Conservation (phyloP, 2,329 filamentous ascomycete genomes). For the Colletotrichum sp. region DNA sequence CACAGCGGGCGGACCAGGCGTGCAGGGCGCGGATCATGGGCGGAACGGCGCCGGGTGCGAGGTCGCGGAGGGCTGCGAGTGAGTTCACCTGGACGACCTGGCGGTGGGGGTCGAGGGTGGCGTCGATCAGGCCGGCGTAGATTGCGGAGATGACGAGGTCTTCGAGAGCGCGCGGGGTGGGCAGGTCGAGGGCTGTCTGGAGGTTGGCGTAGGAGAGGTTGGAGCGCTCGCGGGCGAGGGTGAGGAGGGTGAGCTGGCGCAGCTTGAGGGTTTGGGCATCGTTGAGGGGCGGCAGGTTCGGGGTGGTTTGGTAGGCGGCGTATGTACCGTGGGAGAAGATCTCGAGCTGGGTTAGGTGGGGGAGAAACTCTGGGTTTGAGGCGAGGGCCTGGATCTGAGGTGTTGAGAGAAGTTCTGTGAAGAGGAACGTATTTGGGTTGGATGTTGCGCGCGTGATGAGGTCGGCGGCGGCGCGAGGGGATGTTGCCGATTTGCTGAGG, state of each 20-base stretch:
- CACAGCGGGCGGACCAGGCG: slow-evolving; percentile 82
- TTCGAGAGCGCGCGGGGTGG: slow-evolving; percentile 75
- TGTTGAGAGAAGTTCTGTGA: slow-evolving; percentile 87
- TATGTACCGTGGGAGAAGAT: slow-evolving; percentile 95
- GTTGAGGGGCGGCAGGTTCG: slow-evolving; percentile 72
- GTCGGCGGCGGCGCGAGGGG: slow-evolving; percentile 83
- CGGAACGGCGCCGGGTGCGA: slow-evolving; percentile 75
- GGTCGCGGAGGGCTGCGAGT: slow-evolving; percentile 85
- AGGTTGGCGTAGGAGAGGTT: slow-evolving; percentile 79
- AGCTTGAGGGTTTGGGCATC: slow-evolving; percentile 82
- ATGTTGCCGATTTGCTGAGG: slow-evolving; percentile 84
- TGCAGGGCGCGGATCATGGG: slow-evolving; percentile 71
- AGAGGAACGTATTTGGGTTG: slow-evolving; percentile 88
- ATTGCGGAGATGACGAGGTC: slow-evolving; percentile 85
- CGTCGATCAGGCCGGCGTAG: slow-evolving; percentile 82
- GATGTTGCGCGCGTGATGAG: slow-evolving; percentile 88
- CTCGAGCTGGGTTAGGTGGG: slow-evolving; percentile 75
- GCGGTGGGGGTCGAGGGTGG: slow-evolving; percentile 81
- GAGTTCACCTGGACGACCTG: slow-evolving; percentile 78
- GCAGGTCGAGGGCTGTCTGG: slow-evolving; percentile 69
- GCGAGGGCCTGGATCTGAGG: slow-evolving; percentile 79
- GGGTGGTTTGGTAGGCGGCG: slow-evolving; percentile 65
- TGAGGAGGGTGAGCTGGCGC: slow-evolving; percentile 86
- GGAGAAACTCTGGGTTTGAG: slow-evolving; percentile 62
- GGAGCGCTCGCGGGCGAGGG: slow-evolving; percentile 71